These are phyloP conservation scores for Linum tenue DNA, from an alignment of 345 rosid genomes.

Conservation along the genomic window DNA sequence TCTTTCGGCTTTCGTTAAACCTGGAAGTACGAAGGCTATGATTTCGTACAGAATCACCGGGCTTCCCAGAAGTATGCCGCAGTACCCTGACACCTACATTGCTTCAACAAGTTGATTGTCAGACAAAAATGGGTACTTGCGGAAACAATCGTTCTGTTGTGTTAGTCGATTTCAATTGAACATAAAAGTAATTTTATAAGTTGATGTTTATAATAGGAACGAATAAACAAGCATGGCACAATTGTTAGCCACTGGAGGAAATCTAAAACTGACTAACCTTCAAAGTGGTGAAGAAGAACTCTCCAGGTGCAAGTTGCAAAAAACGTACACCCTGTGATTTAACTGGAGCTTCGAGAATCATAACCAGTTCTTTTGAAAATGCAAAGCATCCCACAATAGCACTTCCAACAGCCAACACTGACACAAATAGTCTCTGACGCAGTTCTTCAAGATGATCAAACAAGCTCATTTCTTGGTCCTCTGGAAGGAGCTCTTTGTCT, in stretches of 20 bases:
- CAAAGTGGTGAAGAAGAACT: conserved; percentile 91
- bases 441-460: conserved; percentile 96
- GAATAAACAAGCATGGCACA: no score
- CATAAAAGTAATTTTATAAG: not conserved
- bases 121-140: not conserved
- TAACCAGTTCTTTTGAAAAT: conserved; percentile 73
- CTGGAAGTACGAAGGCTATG: conserved; percentile 94
- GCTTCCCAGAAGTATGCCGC: conserved; percentile 91
- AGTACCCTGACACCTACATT: conserved; percentile 87
- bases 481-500: conserved; percentile 78
- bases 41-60: conserved; percentile 87
- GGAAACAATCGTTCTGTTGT: no score
- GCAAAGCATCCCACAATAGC: conserved; percentile 90
- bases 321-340: conserved; percentile 83
- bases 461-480: conserved; percentile 91
- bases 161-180: not conserved
- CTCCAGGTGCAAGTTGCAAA: conserved; percentile 95
- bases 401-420: conserved; percentile 89
- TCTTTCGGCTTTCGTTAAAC: conserved; percentile 83
- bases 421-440: conserved; percentile 74
- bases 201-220: no score
- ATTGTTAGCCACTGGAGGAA: no score
- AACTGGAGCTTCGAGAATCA: conserved; percentile 97
- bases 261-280: conserved; percentile 39
- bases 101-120: not conserved